These are phyloP conservation scores for Venustampulla echinocandica DNA, from an alignment of 495 filamentous ascomycete genomes.

Conservation along the genomic window DNA sequence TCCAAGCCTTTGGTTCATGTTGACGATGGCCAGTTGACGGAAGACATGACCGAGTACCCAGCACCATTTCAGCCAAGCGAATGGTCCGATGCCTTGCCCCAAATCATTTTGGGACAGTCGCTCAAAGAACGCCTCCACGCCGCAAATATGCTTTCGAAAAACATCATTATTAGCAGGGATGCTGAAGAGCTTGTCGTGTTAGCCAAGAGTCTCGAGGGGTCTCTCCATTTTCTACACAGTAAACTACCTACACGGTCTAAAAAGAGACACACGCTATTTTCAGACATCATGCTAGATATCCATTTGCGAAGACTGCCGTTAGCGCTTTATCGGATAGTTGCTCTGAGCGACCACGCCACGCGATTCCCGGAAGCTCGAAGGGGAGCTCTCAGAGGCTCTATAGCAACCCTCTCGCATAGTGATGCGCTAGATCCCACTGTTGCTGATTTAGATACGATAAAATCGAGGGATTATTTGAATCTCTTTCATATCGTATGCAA, in stretches of 20 bases:
- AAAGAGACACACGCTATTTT: conserved; percentile 5
- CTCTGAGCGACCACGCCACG: neutral
- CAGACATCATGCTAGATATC: conserved; percentile 14
- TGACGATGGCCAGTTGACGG: conserved; percentile 13
- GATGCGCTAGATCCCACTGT: conserved; percentile 18
- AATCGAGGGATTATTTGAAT: conserved; percentile 11
- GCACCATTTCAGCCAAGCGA: neutral
- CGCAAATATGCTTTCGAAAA: conserved; percentile 6
- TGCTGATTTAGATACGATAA: conserved; percentile 13
- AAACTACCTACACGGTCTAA: neutral
- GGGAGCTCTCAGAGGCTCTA: conserved; percentile 7
- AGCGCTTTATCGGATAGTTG: conserved; percentile 6
- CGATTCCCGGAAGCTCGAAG: conserved; percentile 10
- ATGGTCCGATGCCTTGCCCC: conserved; percentile 15
- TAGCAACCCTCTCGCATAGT: conserved; percentile 13
- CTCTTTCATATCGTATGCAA: conserved; percentile 19
- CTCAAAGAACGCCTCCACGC: conserved; percentile 9
- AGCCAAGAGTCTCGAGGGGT: conserved; percentile 10
- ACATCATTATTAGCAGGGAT: conserved; percentile 8
- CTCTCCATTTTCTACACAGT: conserved; percentile 4
- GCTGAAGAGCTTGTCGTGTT: conserved; percentile 4
- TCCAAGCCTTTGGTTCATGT: conserved; percentile 8
- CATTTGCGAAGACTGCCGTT: conserved; percentile 10
- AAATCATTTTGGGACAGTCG: conserved; percentile 10
- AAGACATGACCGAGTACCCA: conserved; percentile 17